Percentiles rank a stretch among this genome's conserved stretches.
phyloP scores from a whole-genome alignment of 306 rosid species.

The Cucumis melo region DNA sequence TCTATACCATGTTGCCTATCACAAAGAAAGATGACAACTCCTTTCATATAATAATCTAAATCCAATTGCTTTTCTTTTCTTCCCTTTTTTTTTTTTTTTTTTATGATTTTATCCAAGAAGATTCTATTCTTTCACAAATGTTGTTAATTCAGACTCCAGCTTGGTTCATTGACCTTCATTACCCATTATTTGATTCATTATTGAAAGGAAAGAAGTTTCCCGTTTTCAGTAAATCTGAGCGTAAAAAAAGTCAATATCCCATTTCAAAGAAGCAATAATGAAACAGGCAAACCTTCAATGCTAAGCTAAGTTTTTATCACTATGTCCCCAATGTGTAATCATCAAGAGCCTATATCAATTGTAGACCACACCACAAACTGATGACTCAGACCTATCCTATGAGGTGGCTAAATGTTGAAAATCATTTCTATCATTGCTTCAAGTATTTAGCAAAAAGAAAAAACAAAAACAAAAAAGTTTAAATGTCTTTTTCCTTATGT shows the following conservation, averaged over 20 bases:
- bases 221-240: background rate
- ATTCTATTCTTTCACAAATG: background rate
- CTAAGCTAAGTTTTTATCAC: conserved; percentile 7
- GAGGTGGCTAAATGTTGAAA: background rate
- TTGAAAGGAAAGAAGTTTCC: background rate
- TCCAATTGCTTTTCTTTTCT: background rate
- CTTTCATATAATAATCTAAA: background rate
- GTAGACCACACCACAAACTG: background rate
- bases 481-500: background rate
- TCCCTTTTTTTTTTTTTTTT: too few relatives aligned
- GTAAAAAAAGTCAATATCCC: conserved; percentile 1
- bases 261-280: background rate
- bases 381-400: conserved; percentile 1
- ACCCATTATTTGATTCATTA: background rate
- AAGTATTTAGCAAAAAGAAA: background rate
- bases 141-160: conserved; percentile 1
- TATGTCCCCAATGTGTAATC: background rate
- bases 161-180: background rate
- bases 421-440: background rate
- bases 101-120: background rate
- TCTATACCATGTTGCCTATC: background rate
- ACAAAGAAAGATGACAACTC: background rate
- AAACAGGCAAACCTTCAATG: background rate
- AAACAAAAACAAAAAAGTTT: background rate
- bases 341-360: background rate